Percentiles rank a stretch among this genome's conserved stretches.
These are phyloP conservation scores for Oryza brachyantha DNA, from an alignment of 176 grass and related monocot species.

Conservation along the genomic window DNA sequence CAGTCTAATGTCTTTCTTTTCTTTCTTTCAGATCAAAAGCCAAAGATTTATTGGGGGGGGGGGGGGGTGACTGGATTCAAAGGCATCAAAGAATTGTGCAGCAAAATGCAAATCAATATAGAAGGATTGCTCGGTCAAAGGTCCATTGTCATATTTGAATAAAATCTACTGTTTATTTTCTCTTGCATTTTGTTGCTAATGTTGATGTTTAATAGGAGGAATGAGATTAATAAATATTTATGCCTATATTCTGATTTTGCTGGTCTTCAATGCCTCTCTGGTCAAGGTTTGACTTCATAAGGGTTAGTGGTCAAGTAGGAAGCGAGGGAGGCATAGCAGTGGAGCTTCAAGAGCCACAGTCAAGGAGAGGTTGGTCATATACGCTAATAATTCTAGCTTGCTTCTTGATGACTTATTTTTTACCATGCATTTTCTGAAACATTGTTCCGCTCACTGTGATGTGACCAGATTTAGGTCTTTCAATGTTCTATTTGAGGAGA, in stretches of 20 bases:
- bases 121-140: slow-evolving; percentile 94
- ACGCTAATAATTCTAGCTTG: neutral
- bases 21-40: slow-evolving; percentile 66
- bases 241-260: neutral
- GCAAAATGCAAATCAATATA: slow-evolving; percentile 94
- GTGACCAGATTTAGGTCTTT: slow-evolving; percentile 82
- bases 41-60: slow-evolving; percentile 94
- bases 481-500: slow-evolving; percentile 80
- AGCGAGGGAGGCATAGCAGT: slow-evolving; percentile 72
- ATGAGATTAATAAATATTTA: neutral
- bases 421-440: slow-evolving; percentile 8
- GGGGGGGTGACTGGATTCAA: slow-evolving; percentile 96
- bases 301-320: slow-evolving; percentile 55
- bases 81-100: slow-evolving; percentile 89
- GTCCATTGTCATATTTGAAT: slow-evolving; percentile 30
- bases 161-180: neutral
- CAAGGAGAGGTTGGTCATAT: slow-evolving; percentile 68
- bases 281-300: slow-evolving; percentile 73
- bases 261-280: slow-evolving; percentile 80
- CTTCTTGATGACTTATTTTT: neutral
- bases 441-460: neutral
- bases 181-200: neutral
- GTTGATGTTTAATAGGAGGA: neutral
- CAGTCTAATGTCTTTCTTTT: slow-evolving; percentile 3
- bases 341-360: slow-evolving; percentile 75